phyloP scores from a whole-genome alignment of 179 eudicot species.

The Beta macrorhiza region DNA sequence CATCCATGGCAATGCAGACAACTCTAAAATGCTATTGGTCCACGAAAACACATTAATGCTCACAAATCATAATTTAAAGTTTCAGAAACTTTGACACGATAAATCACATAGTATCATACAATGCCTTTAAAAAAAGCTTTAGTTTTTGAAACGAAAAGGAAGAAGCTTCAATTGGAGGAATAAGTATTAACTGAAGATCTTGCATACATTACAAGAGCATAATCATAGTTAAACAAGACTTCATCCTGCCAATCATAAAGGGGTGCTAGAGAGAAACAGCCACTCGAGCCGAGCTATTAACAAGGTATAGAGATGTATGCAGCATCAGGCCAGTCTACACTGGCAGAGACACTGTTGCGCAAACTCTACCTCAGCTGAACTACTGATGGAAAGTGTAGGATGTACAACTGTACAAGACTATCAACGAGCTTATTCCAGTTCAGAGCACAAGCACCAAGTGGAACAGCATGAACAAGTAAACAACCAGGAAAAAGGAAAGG shows the following conservation, averaged over 20 bases:
- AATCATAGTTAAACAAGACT: background rate
- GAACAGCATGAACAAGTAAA: too few relatives aligned
- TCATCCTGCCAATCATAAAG: background rate
- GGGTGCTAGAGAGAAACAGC: background rate
- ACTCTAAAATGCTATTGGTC: background rate
- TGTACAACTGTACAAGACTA: too few relatives aligned
- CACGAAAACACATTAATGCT: background rate
- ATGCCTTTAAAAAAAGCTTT: background rate
- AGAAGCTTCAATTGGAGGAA: background rate
- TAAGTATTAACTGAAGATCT: background rate
- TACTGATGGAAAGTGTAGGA: too few relatives aligned
- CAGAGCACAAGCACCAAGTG: too few relatives aligned
- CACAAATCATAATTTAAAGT: background rate
- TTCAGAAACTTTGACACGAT: background rate
- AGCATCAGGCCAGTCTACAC: too few relatives aligned
- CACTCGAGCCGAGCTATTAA: background rate
- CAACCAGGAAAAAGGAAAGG: too few relatives aligned
- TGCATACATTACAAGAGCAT: slow-evolving; percentile 1
- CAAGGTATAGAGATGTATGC: too few relatives aligned
- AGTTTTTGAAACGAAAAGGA: background rate
- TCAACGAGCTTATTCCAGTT: too few relatives aligned
- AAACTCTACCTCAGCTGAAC: too few relatives aligned
- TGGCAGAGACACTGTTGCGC: too few relatives aligned
- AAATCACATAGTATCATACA: background rate
- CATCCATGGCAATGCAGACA: background rate